These are phyloP conservation scores for Kockiozyma suomiensis DNA, from an alignment of 805 yeast species.

Conservation along the genomic window DNA sequence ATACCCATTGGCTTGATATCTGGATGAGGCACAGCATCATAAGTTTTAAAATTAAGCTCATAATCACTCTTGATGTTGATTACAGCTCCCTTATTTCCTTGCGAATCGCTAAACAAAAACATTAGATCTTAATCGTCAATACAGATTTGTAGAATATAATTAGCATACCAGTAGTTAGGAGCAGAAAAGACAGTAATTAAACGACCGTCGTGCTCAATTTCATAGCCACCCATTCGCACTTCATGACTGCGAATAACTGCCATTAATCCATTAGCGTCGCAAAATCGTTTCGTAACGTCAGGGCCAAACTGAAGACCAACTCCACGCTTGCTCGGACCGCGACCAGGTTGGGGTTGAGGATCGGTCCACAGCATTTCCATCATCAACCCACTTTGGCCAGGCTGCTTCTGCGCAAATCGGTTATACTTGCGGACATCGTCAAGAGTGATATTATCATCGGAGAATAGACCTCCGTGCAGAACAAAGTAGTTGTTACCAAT, in stretches of 20 bases:
- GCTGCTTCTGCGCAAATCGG: constrained; percentile 68
- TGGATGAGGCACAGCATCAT: constrained; percentile 87
- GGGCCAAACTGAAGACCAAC: constrained; percentile 97
- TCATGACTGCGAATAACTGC: constrained; percentile 93
- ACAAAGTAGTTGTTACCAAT: constrained; percentile 78
- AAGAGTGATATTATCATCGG: constrained; percentile 69
- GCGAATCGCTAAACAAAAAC: constrained; percentile 66
- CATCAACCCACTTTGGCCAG: constrained; percentile 87
- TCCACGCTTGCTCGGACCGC: constrained; percentile 90
- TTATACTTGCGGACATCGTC: constrained; percentile 73
- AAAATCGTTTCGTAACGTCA: constrained; percentile 81
- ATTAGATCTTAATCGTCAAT: neutral
- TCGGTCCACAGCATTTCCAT: constrained; percentile 99
- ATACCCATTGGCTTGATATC: constrained; percentile 83
- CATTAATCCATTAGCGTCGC: constrained; percentile 67
- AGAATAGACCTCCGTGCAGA: constrained; percentile 94
- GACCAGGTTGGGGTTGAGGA: constrained; percentile 78
- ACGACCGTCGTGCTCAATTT: constrained; percentile 81
- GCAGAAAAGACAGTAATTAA: constrained; percentile 96
- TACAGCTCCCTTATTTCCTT: constrained; percentile 88
- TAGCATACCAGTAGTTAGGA: constrained; percentile 68
- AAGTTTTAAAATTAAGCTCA: constrained; percentile 53
- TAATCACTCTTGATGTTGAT: constrained; percentile 66
- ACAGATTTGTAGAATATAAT: neutral
- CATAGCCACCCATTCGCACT: constrained; percentile 89